phyloP scores from a whole-genome alignment of 495 filamentous ascomycete genomes.

The Gamarada debralockiae region DNA sequence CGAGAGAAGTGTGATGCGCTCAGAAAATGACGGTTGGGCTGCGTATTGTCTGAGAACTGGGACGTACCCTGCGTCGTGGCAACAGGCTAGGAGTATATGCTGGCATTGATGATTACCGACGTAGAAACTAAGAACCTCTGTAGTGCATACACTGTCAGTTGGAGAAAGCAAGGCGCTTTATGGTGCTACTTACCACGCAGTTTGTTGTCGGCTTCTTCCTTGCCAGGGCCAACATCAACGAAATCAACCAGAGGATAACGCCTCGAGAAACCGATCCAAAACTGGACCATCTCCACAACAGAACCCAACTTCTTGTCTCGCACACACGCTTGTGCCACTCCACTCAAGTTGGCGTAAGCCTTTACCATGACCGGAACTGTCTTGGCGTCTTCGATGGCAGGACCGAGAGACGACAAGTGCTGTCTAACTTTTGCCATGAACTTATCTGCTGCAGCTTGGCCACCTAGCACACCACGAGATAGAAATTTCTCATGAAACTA shows the following conservation, averaged over 20 bases:
- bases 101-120: slow-evolving; percentile 53
- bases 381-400: slow-evolving; percentile 22
- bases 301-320: slow-evolving; percentile 25
- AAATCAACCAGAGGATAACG: slow-evolving; percentile 55
- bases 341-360: slow-evolving; percentile 35
- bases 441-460: slow-evolving; percentile 33
- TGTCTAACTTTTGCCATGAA: slow-evolving; percentile 28
- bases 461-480: slow-evolving; percentile 29
- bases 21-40: neutral
- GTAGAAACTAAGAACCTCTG: slow-evolving; percentile 53
- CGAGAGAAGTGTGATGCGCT: slow-evolving; percentile 6
- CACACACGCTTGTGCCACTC: slow-evolving; percentile 28
- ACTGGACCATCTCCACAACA: slow-evolving; percentile 23
- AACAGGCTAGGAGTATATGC: slow-evolving; percentile 56
- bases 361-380: slow-evolving; percentile 31
- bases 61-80: slow-evolving; percentile 56
- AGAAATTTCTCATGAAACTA: slow-evolving; percentile 37
- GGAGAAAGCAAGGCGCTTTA: slow-evolving; percentile 27
- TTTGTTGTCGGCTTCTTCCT: slow-evolving; percentile 54
- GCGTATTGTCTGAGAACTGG: slow-evolving; percentile 47
- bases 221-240: slow-evolving; percentile 53
- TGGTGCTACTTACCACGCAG: slow-evolving; percentile 29
- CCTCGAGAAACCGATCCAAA: slow-evolving; percentile 51
- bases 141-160: neutral
- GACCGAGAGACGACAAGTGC: slow-evolving; percentile 27